Percentiles rank a stretch among this genome's conserved stretches.
Evolutionary conservation across 2,329 filamentous ascomycete species (phyloP).

Genomic region (Neofusicoccum ribis): DNA sequence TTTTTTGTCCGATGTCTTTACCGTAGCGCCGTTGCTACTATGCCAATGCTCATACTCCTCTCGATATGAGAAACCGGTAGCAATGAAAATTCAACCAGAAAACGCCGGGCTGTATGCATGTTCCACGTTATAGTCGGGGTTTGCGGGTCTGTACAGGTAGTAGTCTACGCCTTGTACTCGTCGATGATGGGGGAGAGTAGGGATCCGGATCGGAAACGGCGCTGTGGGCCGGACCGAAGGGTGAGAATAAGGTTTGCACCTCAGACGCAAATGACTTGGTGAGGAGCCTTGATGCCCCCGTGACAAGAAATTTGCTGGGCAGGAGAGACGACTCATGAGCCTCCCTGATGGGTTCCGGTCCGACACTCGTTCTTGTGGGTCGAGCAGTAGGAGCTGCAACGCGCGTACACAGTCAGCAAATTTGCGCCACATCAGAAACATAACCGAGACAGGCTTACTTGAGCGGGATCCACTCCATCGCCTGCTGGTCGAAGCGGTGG

Average conservation of each 20-base stretch:
- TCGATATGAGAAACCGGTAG: neutral
- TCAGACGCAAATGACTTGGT: neutral
- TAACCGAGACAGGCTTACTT: neutral
- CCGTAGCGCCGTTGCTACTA: neutral
- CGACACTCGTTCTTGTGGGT: slow-evolving; percentile 20
- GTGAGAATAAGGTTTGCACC: neutral
- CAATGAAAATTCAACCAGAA: neutral
- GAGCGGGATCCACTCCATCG: slow-evolving; percentile 29
- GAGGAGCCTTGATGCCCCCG: neutral
- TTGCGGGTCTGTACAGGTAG: neutral
- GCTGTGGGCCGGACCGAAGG: neutral
- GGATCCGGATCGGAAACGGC: neutral
- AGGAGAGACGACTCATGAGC: neutral
- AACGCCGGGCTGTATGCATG: slow-evolving; percentile 9
- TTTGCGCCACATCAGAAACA: neutral
- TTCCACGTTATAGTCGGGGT: neutral
- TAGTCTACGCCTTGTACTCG: neutral
- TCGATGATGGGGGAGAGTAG: neutral
- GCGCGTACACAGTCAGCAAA: slow-evolving; percentile 1
- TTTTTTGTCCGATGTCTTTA: neutral
- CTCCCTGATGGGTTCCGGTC: slow-evolving; percentile 15
- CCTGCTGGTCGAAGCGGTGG: slow-evolving; percentile 42
- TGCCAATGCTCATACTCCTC: neutral
- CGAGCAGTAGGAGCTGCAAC: slow-evolving; percentile 16
- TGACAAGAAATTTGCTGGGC: neutral